These are phyloP conservation scores for Cladophialophora exuberans DNA, from an alignment of 2,329 filamentous ascomycete species.

Conservation along the genomic window DNA sequence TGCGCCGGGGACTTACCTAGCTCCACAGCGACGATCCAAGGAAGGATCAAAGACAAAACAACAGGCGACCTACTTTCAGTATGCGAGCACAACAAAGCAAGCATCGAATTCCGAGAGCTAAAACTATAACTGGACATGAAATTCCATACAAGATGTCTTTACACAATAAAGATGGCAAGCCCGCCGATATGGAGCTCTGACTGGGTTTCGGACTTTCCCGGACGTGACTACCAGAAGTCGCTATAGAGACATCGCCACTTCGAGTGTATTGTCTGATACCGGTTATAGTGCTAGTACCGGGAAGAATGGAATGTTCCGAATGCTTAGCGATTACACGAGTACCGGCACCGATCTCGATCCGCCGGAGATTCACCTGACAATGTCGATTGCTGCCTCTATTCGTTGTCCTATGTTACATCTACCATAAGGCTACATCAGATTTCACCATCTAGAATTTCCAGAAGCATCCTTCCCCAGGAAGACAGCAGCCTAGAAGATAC, in stretches of 20 bases:
- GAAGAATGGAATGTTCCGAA: constrained; percentile 64
- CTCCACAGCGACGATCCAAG: constrained; percentile 18
- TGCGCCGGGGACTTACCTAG: neutral
- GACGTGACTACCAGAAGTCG: neutral
- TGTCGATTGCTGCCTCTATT: constrained; percentile 66
- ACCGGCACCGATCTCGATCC: constrained; percentile 67
- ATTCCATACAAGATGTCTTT: neutral
- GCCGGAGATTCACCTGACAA: constrained; percentile 70
- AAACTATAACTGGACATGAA: too few relatives aligned
- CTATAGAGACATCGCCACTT: too few relatives aligned
- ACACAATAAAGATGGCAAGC: neutral
- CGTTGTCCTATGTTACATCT: constrained; percentile 67
- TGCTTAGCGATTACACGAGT: constrained; percentile 61
- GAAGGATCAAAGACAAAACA: constrained; percentile 18
- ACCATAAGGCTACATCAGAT: constrained; percentile 66
- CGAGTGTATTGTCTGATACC: constrained; percentile 69
- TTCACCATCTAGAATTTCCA: constrained; percentile 68
- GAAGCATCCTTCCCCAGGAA: too few relatives aligned
- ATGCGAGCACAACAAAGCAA: constrained; percentile 23
- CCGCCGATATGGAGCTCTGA: neutral
- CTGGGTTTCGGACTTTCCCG: neutral
- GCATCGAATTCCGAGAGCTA: constrained; percentile 17
- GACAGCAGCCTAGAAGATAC: too few relatives aligned
- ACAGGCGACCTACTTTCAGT: constrained; percentile 17
- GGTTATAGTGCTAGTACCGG: constrained; percentile 65